Percentiles rank a stretch among this genome's conserved stretches.
These are phyloP conservation scores for Sugiyamaella marilandica DNA, from an alignment of 805 yeast species.

Conservation along the genomic window DNA sequence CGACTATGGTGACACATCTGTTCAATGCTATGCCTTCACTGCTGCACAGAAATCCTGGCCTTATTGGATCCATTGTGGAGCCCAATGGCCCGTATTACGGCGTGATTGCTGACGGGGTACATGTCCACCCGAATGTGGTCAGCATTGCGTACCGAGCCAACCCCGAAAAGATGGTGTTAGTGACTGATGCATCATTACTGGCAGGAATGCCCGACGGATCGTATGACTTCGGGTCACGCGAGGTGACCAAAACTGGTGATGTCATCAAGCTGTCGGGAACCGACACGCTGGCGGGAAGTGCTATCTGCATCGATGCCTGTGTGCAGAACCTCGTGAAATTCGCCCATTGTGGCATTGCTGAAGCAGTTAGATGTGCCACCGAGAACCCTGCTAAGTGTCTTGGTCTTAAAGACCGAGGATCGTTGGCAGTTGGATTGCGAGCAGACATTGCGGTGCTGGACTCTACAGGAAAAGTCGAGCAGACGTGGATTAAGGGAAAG, in stretches of 20 bases:
- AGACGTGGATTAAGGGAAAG: not conserved
- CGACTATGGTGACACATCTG: not conserved
- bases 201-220: not conserved
- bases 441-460: constrained; percentile 1
- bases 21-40: constrained; percentile 1
- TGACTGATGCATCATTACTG: not conserved
- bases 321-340: not conserved
- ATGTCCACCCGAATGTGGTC: not conserved
- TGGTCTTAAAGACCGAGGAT: not conserved
- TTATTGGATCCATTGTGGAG: not conserved
- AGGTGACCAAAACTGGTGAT: not conserved
- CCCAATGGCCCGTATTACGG: not conserved
- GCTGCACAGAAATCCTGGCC: not conserved
- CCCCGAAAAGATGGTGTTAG: constrained; percentile 1
- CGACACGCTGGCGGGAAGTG: not conserved
- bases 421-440: not conserved
- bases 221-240: not conserved
- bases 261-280: not conserved
- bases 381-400: not conserved
- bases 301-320: constrained; percentile 1
- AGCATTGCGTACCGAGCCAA: not conserved
- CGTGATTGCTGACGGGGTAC: not conserved
- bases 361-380: not conserved
- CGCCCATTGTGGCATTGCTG: not conserved
- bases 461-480: not conserved